Conservation (phyloP, 352 stramenopile genomes). For the Phytophthora capsici region DNA sequence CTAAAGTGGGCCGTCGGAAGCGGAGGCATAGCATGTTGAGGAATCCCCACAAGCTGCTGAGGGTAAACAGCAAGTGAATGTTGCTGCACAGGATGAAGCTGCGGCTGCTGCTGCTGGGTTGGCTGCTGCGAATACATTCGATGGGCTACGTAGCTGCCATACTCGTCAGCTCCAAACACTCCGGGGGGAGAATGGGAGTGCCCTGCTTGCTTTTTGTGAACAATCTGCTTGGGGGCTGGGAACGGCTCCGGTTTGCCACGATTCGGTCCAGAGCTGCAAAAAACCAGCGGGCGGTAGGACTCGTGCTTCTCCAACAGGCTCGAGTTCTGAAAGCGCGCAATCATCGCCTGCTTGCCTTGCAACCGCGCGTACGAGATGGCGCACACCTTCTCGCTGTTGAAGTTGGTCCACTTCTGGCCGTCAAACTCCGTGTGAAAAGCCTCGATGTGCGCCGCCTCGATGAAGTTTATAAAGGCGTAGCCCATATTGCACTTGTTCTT, state of each 20-base stretch:
- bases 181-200: slow-evolving; percentile 30
- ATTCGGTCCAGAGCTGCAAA: slow-evolving; percentile 78
- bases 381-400: slow-evolving; percentile 99
- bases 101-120: slow-evolving; percentile 36
- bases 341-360: slow-evolving; percentile 97
- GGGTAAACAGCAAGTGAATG: slow-evolving; percentile 42
- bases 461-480: slow-evolving; percentile 99
- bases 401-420: slow-evolving; percentile 95
- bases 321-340: slow-evolving; percentile 99
- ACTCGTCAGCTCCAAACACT: slow-evolving; percentile 36
- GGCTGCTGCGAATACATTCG: slow-evolving; percentile 36
- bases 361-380: slow-evolving; percentile 99
- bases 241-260: slow-evolving; percentile 76
- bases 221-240: slow-evolving; percentile 59
- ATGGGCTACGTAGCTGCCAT: slow-evolving; percentile 38
- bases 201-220: slow-evolving; percentile 49
- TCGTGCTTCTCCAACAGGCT: slow-evolving; percentile 94
- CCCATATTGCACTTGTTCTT: slow-evolving; percentile 99
- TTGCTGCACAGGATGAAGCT: slow-evolving; percentile 24
- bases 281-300: slow-evolving; percentile 93
- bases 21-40: slow-evolving; percentile 38
- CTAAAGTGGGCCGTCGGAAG: slow-evolving; percentile 29
- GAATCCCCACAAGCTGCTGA: slow-evolving; percentile 37
- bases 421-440: slow-evolving; percentile 89
- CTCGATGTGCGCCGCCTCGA: slow-evolving; percentile 84